Evolutionary conservation across 140 eudicot species (phyloP).

Genomic region (Erigeron philadelphicus): DNA sequence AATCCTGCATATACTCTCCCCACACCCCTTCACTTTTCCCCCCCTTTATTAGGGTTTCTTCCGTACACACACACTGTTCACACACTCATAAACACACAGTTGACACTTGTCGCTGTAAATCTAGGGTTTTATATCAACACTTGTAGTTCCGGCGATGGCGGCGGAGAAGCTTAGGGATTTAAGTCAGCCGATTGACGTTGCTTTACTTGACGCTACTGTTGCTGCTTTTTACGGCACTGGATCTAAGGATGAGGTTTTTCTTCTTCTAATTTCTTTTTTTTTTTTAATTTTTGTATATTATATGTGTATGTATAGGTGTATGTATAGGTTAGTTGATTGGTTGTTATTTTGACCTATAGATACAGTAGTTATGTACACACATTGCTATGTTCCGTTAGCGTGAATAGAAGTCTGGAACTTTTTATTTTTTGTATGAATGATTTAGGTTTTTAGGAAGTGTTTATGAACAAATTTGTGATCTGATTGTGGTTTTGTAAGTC

Average conservation of each 20-base stretch:
- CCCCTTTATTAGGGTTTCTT: conserved; percentile 55
- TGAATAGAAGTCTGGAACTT: conserved; percentile 12
- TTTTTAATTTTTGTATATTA: background rate
- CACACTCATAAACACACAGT: background rate
- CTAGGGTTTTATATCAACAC: conserved; percentile 37
- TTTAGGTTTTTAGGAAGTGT: background rate
- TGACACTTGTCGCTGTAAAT: background rate
- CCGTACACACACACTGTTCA: conserved; percentile 16
- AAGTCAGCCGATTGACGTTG: conserved; percentile 84
- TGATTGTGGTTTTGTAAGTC: conserved; percentile 5
- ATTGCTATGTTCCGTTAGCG: background rate
- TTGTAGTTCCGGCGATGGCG: conserved; percentile 54
- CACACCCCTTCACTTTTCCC: conserved; percentile 14
- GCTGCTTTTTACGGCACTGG: conserved; percentile 98
- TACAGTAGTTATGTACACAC: conserved; percentile 7
- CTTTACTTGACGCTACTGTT: conserved; percentile 89
- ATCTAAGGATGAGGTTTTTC: conserved; percentile 83
- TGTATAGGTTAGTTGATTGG: conserved; percentile 6
- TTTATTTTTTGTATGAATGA: background rate
- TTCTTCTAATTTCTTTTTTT: background rate
- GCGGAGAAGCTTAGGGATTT: conserved; percentile 94
- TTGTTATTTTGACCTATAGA: background rate
- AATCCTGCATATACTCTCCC: conserved; percentile 36
- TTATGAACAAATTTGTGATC: conserved; percentile 6
- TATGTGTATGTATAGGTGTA: background rate